phyloP scores from a whole-genome alignment of 768 basidiomycete genomes.

The Termitomyces sp. region DNA sequence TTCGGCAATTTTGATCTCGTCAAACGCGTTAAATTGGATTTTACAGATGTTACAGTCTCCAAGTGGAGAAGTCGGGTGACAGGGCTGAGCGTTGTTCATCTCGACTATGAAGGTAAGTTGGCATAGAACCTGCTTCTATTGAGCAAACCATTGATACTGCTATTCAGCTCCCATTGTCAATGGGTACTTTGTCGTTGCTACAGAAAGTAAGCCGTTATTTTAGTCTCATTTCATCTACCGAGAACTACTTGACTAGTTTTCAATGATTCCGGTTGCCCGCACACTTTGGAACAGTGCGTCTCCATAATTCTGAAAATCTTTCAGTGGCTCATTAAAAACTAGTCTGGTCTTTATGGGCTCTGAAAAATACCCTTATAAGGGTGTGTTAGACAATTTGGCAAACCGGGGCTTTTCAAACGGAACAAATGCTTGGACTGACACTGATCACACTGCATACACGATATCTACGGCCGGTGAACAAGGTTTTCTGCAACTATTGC shows the following conservation, averaged over 20 bases:
- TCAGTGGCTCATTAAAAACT: slow-evolving; percentile 4
- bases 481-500: slow-evolving; percentile 80
- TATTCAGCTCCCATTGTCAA: slow-evolving; percentile 77
- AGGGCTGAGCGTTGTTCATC: slow-evolving; percentile 85
- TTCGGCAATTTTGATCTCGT: slow-evolving; percentile 84
- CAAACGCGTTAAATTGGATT: slow-evolving; percentile 70
- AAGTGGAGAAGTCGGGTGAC: slow-evolving; percentile 88
- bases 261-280: slow-evolving; percentile 91
- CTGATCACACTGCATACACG: slow-evolving; percentile 93
- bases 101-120: slow-evolving; percentile 80
- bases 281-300: slow-evolving; percentile 91
- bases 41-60: slow-evolving; percentile 73
- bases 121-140: slow-evolving; percentile 3
- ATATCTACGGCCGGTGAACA: slow-evolving; percentile 93
- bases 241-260: slow-evolving; percentile 53
- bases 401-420: slow-evolving; percentile 91
- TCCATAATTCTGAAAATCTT: not conserved
- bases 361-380: slow-evolving; percentile 93
- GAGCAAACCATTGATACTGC: slow-evolving; percentile 14
- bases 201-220: slow-evolving; percentile 60
- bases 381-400: slow-evolving; percentile 90
- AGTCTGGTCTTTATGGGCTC: slow-evolving; percentile 95
- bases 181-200: slow-evolving; percentile 85
- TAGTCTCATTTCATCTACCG: not conserved
- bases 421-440: slow-evolving; percentile 97